Evolutionary conservation across 1,284 basidiomycete genomes (phyloP), one percentile per base, ranked within the genome.

Genomic region (Trametes polyzona): DNA sequence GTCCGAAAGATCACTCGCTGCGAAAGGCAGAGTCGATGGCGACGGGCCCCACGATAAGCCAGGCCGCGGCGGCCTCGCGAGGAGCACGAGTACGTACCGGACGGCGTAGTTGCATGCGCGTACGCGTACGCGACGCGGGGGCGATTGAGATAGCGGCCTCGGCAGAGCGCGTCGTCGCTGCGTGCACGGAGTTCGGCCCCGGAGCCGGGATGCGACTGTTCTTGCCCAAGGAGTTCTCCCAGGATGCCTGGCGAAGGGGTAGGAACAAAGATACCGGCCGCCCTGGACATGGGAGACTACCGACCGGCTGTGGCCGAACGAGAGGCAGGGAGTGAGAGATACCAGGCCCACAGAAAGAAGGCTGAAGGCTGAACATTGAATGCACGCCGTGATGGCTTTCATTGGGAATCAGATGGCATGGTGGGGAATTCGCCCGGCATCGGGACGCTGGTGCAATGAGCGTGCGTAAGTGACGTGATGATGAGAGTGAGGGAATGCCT

Each of bases 31-130:
- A n/a, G 29, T 40, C 32, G 30, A 39, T n/a, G 36, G 41, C 39
- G 51, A 47, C 50, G 56, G 19, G 52, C 50, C 43, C 54, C 54
- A 42, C 57, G 61, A 63, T 63, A 63, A 63, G 61, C 51, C 58
- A 21, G 47, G 29, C 43, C 29, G 17, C 41, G 52, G 30, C 40
- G 35, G 8, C 42, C 16, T 33, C 52, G 37, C 52, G 51, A 29
- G 29, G 47, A 16, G 39, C 35, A 16, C 17, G 50, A 41, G 49
- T 55, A 55, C 52, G 59, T 52, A 39, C 49, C 27, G 40, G 48
- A 35, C 12, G 35, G 19, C n/a, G n/a, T n/a, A n/a, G n/a, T n/a
- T n/a, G n/a, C n/a, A n/a, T n/a, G n/a, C n/a, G n/a, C n/a, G n/a
- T n/a, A n/a, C n/a, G n/a, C n/a, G n/a, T n/a, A n/a, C n/a, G n/a